A percentile compares a stretch with the other conserved stretches of the same genome.
Conservation (phyloP, 2,329 filamentous ascomycete genomes). For the Sporothrix pseudoabietina region DNA sequence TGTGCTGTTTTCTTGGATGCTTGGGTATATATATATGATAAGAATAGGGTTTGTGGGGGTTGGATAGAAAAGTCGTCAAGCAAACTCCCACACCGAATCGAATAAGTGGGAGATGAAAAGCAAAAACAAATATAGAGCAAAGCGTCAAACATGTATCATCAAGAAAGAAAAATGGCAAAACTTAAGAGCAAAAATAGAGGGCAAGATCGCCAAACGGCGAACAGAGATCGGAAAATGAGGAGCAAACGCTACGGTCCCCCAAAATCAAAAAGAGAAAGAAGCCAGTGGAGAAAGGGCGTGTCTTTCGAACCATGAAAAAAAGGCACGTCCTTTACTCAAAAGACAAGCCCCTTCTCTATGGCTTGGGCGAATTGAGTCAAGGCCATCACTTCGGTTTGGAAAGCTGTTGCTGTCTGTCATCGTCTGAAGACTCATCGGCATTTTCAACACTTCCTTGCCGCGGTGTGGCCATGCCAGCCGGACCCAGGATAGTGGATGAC, state of each 20-base stretch:
- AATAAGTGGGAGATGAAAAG: neutral
- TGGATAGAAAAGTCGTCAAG: neutral
- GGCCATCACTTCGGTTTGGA: conserved; percentile 26
- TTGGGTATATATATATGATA: conserved; percentile 16
- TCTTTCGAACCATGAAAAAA: too few species aligned
- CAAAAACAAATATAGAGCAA: neutral
- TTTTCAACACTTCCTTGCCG: conserved; percentile 34
- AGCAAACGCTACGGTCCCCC: neutral
- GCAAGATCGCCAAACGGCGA: neutral
- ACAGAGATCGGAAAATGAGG: neutral
- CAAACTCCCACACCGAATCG: neutral
- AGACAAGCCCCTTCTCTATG: too few species aligned
- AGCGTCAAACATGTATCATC: conserved; percentile 12
- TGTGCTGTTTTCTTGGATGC: conserved; percentile 18
- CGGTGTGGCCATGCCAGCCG: conserved; percentile 39
- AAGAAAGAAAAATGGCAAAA: neutral
- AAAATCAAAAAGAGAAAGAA: neutral
- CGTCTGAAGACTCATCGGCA: conserved; percentile 33
- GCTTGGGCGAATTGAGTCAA: neutral
- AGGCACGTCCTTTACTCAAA: too few species aligned
- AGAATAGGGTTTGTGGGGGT: neutral
- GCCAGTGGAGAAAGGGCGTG: too few species aligned
- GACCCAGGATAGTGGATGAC: conserved; percentile 49
- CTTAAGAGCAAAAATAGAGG: neutral
- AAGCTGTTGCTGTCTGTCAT: conserved; percentile 21